Base-by-base conservation (phyloP, 192 early-diverging fungal genomes). In the Coemansia sp. region DNA sequence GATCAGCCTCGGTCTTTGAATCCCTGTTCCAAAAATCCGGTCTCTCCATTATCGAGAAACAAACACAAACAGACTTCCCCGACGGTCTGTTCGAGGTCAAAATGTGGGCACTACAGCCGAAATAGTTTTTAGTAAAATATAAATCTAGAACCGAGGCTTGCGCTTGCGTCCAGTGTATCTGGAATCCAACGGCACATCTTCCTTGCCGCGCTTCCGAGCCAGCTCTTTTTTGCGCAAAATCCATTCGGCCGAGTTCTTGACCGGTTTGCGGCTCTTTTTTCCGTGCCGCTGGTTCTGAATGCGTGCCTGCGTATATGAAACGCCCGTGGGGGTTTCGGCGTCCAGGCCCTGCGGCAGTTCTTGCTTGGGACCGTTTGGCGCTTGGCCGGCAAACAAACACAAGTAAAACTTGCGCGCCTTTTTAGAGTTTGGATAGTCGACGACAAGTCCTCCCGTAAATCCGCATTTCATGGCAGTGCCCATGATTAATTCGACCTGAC, bases 391-490 rank as follows among this genome's bases (percentile, higher is more conserved):
- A 88, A 97, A 97, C 65, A 98, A 74, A 72, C 94, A 96, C 23
- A 98, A 78, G 61, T 92, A 98, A 71, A 92, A 97, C 75, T 99
- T 99, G 63, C 96, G 95, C 4, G 97, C 95, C 67, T 94, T 97
- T 59, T 93, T 87, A 12, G 90, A 93, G 79, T 98, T 97, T 35
- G 97, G 97, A 68, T 92, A 98, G 74, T 99, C 95, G 7, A 97
- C 87, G 0, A 99, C 87, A 14, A 99, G 68, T 62, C 97, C 97
- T 51, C 96, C 95, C 22, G 94, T 93, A 65, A 99, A 98, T 35
- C 97, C 97, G 71, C 91, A 91, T 58, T 88, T 87, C 75, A 94
- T 93, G 11, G 97, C 93, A 7, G 80, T 80, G 45, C 87, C 83
- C 71, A 94, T 89, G 59, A 99, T 93, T 83, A 97, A 83, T 65